Evolutionary conservation across 495 filamentous ascomycete species (phyloP), one percentile per base, ranked within the genome.

Genomic region (Cryomyces antarcticus): DNA sequence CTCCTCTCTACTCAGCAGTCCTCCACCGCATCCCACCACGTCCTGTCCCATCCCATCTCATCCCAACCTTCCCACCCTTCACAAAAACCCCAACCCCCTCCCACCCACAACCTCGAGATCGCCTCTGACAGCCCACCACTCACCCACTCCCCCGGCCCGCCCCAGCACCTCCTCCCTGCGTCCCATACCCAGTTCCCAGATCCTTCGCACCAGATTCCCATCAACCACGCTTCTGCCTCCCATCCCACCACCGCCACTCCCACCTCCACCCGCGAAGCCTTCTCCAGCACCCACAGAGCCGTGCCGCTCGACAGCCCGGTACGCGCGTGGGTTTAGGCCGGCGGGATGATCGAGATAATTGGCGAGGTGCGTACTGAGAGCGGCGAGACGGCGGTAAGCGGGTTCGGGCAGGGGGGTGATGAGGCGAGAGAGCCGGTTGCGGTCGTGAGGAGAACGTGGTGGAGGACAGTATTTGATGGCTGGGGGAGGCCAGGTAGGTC

Each of bases 311-410:
- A 65, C 67, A 4, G 65, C 61, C 2, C 89, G 72, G 58, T 85
- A 81, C 0, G 72, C 79, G 30, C 78, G 72, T 0, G 85, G 80
- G 54, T 97, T 96, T 37, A 95, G 61, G 0, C 82, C 86, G 4
- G 74, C 78, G 0, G 77, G 57, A 52, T 83, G 79, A 39, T 82
- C 78, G 7, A 95, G 70, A 0, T 75, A 71, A 45, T 72, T 82
- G 6, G 72, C 68, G 4, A 97, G 65, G 50, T 93, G 83, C 3
- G 73, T 78, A 31, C 85, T 75, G 6, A 97, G 65, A n/a, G 80
- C 78, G 7, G 73, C 77, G 12, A 97, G 68, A 0, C 85, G 75
- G 13, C 88, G 81, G 60, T 94, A 94, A 11, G 75, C 63, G 12
- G 81, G 63, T 61, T 95, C 86, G 1, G 78, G 61, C 7, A 96